Conservation (phyloP, 768 basidiomycete species). For the Rubroboletus satanas region DNA sequence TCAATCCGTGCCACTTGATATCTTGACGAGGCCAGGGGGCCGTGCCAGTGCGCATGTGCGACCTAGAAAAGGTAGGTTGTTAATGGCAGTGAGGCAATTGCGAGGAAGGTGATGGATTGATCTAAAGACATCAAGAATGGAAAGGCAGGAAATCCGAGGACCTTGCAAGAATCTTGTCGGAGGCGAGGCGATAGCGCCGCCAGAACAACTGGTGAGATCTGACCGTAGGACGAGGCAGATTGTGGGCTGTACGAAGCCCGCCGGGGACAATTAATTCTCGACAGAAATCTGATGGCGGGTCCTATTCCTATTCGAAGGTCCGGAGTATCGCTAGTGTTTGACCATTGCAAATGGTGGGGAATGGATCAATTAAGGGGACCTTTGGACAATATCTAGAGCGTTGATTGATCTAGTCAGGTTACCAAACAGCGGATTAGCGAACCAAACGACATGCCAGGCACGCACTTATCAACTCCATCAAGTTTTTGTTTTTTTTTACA, state of each 20-base stretch:
- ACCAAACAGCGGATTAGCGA: not conserved
- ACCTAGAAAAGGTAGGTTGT: slow-evolving; percentile 42
- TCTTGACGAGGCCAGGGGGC: not conserved
- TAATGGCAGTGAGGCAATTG: slow-evolving; percentile 48
- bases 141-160: slow-evolving; percentile 50
- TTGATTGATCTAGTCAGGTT: not conserved
- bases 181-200: slow-evolving; percentile 49
- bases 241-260: slow-evolving; percentile 10
- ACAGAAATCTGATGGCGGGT: not conserved
- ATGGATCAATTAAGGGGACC: not conserved
- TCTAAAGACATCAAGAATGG: slow-evolving; percentile 50
- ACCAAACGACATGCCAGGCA: not conserved
- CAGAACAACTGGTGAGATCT: slow-evolving; percentile 19
- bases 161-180: slow-evolving; percentile 47
- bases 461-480: not conserved
- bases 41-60: slow-evolving; percentile 26
- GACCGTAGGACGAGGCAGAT: not conserved
- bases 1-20: not conserved
- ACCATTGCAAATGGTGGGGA: not conserved
- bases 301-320: not conserved
- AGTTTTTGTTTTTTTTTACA: not conserved
- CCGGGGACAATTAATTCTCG: not conserved
- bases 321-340: not conserved
- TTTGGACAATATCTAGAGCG: not conserved
- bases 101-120: slow-evolving; percentile 52